These are phyloP conservation scores for Trametes sp. DNA, from an alignment of 1,284 basidiomycete genomes.

Conservation along the genomic window DNA sequence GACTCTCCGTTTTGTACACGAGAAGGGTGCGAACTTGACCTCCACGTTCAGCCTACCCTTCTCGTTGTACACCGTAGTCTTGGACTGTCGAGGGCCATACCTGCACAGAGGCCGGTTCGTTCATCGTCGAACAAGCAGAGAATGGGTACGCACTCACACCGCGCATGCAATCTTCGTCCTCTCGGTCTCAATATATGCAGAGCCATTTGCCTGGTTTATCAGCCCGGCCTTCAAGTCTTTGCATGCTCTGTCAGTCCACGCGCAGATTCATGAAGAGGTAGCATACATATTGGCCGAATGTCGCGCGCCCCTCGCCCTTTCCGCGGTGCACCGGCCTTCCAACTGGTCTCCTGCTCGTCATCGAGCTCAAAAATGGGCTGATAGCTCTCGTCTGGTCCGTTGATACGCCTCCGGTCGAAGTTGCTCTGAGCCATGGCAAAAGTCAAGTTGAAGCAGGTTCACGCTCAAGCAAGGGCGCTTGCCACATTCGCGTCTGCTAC, in stretches of 20 bases:
- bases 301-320: conserved; percentile 63
- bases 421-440: conserved; percentile 45
- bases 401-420: conserved; percentile 87
- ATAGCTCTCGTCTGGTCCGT: conserved; percentile 86
- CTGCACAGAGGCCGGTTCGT: conserved; percentile 47
- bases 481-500: background rate
- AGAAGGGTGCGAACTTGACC: conserved; percentile 96
- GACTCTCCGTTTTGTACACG: conserved; percentile 76
- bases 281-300: conserved; percentile 86
- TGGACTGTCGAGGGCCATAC: conserved; percentile 93
- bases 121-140: background rate
- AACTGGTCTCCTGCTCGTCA: conserved; percentile 41
- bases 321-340: conserved; percentile 47
- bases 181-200: conserved; percentile 92
- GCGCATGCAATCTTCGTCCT: conserved; percentile 94
- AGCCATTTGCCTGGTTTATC: conserved; percentile 93
- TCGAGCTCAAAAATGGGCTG: conserved; percentile 65
- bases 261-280: conserved; percentile 22
- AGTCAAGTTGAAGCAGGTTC: background rate
- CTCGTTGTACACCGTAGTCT: conserved; percentile 81
- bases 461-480: background rate
- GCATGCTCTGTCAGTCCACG: conserved; percentile 10
- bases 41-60: conserved; percentile 93
- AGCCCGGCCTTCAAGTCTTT: conserved; percentile 89
- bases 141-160: conserved; percentile 66